Conservation (phyloP, 2,329 filamentous ascomycete genomes). For the Fusarium pseudonygamai region DNA sequence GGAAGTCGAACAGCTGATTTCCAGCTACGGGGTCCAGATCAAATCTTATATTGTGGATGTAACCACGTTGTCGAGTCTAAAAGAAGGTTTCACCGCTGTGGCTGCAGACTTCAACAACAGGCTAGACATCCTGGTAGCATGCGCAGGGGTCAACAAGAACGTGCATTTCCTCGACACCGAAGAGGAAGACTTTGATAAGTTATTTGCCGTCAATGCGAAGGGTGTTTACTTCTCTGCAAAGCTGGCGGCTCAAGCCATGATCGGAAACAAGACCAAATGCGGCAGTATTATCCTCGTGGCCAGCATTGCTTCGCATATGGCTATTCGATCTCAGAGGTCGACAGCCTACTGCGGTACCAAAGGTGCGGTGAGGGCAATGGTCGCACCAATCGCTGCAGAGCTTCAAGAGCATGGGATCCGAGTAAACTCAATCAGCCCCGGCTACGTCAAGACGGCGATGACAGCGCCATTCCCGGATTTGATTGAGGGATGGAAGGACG, state of each 20-base stretch:
- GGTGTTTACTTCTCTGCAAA: slow-evolving; percentile 68
- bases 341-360: slow-evolving; percentile 46
- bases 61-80: slow-evolving; percentile 59
- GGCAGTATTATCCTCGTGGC: slow-evolving; percentile 64
- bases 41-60: slow-evolving; percentile 62
- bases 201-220: slow-evolving; percentile 73
- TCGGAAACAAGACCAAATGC: slow-evolving; percentile 58
- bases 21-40: slow-evolving; percentile 53
- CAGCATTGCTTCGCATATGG: slow-evolving; percentile 62
- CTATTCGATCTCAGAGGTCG: slow-evolving; percentile 58
- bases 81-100: slow-evolving; percentile 58
- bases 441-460: slow-evolving; percentile 55
- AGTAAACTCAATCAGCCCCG: slow-evolving; percentile 59
- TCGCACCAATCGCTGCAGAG: slow-evolving; percentile 40
- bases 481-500: slow-evolving; percentile 58
- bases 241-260: slow-evolving; percentile 60
- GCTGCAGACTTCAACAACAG: slow-evolving; percentile 57
- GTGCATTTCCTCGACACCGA: slow-evolving; percentile 70
- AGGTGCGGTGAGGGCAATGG: slow-evolving; percentile 41
- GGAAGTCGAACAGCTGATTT: slow-evolving; percentile 55
- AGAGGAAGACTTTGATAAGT: slow-evolving; percentile 70
- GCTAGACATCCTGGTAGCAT: slow-evolving; percentile 67
- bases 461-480: slow-evolving; percentile 57
- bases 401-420: slow-evolving; percentile 52
- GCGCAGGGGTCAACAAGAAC: slow-evolving; percentile 65